Percentiles rank a stretch among this genome's conserved stretches.
phyloP scores from a whole-genome alignment of 2,329 filamentous ascomycete species.

The Fusarium cyanostomum region DNA sequence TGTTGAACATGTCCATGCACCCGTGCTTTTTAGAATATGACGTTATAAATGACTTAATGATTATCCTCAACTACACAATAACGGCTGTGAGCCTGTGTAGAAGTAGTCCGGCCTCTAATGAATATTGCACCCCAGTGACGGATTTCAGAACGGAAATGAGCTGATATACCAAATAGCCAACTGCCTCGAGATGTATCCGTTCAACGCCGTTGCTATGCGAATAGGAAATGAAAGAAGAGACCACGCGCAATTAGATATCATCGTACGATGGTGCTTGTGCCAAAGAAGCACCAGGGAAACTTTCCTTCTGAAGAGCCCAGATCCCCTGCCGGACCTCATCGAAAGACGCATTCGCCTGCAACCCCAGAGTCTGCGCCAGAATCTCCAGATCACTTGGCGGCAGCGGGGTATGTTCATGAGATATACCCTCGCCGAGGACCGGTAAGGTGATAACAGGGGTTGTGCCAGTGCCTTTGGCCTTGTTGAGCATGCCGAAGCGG shows the following conservation, averaged over 20 bases:
- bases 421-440: slow-evolving; percentile 28
- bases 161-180: background rate
- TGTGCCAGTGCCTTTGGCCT: slow-evolving; percentile 33
- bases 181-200: slow-evolving; percentile 6
- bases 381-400: slow-evolving; percentile 48
- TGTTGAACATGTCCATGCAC: background rate
- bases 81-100: background rate
- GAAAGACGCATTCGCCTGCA: slow-evolving; percentile 48
- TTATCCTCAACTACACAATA: background rate
- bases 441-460: slow-evolving; percentile 19
- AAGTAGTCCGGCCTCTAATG: slow-evolving; percentile 1
- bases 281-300: slow-evolving; percentile 8
- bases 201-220: slow-evolving; percentile 41
- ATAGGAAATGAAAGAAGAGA: background rate
- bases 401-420: slow-evolving; percentile 16
- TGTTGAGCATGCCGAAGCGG: slow-evolving; percentile 77
- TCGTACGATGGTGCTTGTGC: slow-evolving; percentile 23
- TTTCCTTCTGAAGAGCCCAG: slow-evolving; percentile 41
- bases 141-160: background rate
- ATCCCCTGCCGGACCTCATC: slow-evolving; percentile 50
- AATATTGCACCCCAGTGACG: background rate
- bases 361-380: slow-evolving; percentile 48
- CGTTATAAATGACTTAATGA: background rate
- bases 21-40: background rate
- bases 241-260: slow-evolving; percentile 16